These are phyloP conservation scores for Arabis alpina DNA, from an alignment of 345 rosid genomes.

Conservation along the genomic window DNA sequence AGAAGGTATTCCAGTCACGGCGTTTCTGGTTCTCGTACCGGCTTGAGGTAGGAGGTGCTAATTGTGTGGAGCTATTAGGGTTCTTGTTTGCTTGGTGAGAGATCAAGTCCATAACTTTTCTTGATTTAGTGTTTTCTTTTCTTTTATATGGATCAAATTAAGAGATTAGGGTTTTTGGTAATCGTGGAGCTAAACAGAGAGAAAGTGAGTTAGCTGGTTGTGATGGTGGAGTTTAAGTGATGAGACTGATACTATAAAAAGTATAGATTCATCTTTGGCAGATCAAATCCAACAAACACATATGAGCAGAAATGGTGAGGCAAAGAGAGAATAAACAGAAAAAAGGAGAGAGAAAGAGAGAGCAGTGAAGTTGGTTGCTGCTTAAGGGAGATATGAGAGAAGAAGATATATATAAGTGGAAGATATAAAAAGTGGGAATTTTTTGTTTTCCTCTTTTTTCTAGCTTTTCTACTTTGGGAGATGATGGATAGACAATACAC, in stretches of 20 bases:
- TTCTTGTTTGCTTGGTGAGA: constrained; percentile 41
- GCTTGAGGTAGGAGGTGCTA: constrained; percentile 48
- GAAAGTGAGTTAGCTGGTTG: constrained; percentile 13
- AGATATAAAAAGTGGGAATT: constrained; percentile 37
- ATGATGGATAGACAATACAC: constrained; percentile 31
- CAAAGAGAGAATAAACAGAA: constrained; percentile 35
- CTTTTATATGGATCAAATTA: constrained; percentile 1
- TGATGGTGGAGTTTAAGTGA: constrained; percentile 1
- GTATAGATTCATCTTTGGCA: constrained; percentile 29
- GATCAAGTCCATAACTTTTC: constrained; percentile 49
- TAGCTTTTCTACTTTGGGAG: constrained; percentile 42
- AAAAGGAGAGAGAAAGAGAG: constrained; percentile 10
- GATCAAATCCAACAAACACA: constrained; percentile 29
- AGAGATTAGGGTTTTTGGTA: constrained; percentile 38
- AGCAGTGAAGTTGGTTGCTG: constrained; percentile 30
- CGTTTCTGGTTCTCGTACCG: constrained; percentile 50
- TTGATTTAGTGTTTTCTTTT: constrained; percentile 31
- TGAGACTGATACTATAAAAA: constrained; percentile 31
- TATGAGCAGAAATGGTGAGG: constrained; percentile 43
- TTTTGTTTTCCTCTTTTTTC: constrained; percentile 19
- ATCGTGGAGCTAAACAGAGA: constrained; percentile 22
- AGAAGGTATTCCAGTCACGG: constrained; percentile 50
- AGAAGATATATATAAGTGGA: constrained; percentile 31
- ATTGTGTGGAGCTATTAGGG: constrained; percentile 30
- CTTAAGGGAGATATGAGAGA: constrained; percentile 21